phyloP scores from a whole-genome alignment of 116 monocot species.

The Trichopus zeylanicus region DNA sequence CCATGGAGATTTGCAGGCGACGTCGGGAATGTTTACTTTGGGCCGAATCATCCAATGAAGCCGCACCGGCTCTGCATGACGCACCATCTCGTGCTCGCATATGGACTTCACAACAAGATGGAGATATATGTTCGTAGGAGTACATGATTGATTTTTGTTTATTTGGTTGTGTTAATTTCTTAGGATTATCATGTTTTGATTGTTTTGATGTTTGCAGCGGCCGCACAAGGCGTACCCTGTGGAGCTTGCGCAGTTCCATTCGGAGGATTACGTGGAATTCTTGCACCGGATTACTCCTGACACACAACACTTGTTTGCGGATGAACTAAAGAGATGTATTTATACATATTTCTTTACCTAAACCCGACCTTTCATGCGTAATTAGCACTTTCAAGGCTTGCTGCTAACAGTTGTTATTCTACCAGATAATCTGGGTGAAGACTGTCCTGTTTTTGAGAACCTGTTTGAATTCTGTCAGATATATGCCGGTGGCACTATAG shows the following conservation, averaged over 20 bases:
- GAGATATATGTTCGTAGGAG: slow-evolving; percentile 89
- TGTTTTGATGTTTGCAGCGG: slow-evolving; percentile 39
- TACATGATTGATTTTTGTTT: neutral
- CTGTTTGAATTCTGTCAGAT: slow-evolving; percentile 99
- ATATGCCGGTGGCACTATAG: slow-evolving; percentile 97
- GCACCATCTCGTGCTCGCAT: slow-evolving; percentile 91
- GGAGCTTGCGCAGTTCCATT: slow-evolving; percentile 97
- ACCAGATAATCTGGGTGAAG: slow-evolving; percentile 93
- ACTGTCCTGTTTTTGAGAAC: slow-evolving; percentile 96
- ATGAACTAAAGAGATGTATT: slow-evolving; percentile 69
- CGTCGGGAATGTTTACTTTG: slow-evolving; percentile 95
- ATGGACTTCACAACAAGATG: slow-evolving; percentile 96
- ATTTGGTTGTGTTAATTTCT: neutral
- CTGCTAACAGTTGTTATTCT: slow-evolving; percentile 8
- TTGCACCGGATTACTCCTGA: slow-evolving; percentile 86
- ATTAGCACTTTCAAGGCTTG: too few species aligned
- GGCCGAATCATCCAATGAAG: slow-evolving; percentile 98
- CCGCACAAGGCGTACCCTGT: slow-evolving; percentile 95
- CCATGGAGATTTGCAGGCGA: slow-evolving; percentile 49
- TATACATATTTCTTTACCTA: neutral
- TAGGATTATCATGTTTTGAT: slow-evolving; percentile 3
- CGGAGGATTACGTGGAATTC: slow-evolving; percentile 93
- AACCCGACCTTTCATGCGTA: neutral
- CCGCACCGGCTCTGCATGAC: slow-evolving; percentile 99
- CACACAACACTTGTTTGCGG: slow-evolving; percentile 55